Evolutionary conservation across 495 filamentous ascomycete species (phyloP), one percentile per base, ranked within the genome.

Genomic region (Coniosporium apollinis): DNA sequence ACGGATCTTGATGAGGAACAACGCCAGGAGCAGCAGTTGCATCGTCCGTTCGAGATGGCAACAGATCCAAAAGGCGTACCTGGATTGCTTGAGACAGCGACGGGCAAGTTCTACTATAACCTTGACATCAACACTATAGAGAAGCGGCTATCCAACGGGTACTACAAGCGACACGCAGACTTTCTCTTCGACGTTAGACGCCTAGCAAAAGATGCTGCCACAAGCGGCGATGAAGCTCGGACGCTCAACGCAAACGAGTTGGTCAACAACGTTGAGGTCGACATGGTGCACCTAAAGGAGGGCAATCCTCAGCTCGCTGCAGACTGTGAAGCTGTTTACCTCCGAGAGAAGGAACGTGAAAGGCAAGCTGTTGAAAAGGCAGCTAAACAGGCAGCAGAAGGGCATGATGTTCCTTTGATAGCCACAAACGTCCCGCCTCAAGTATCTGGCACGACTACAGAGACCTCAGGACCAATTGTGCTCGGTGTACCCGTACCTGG

Each of bases 71-170:
- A 87, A 44, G 82, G 79, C n/a, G 66, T 72, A 11, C 62, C 63
- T 9, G 80, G 79, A 3, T 61, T 94, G 16, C 59, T 66, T 13
- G 74, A 92, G 39, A 66, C 64, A 11, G 66, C 65, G 3, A 78
- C 75, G 1, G 72, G 69, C 29, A 91, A 86, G 48, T 85, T 85
- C 54, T 94, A 70, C 49, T 94, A 94, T 60, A 97, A 97, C 45
- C 59, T 96, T 34, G 84, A 96, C 44, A 76, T 81, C n/a, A 76
- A 73, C 3, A 89, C 79, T 5, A 93, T 97, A 37, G 89, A 97
- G 60, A 82, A 89, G 48, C 76, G 89, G 21, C 65, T 96, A 17
- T 83, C 82, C 4, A 94, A 96, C 56, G 89, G 91, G 14, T 96
- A 79, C 54, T 97, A 97, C 57, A 83, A 82, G 49, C 67, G 83